These are phyloP conservation scores for Fusarium sp. DNA, from an alignment of 2,329 filamentous ascomycete species.

Conservation along the genomic window DNA sequence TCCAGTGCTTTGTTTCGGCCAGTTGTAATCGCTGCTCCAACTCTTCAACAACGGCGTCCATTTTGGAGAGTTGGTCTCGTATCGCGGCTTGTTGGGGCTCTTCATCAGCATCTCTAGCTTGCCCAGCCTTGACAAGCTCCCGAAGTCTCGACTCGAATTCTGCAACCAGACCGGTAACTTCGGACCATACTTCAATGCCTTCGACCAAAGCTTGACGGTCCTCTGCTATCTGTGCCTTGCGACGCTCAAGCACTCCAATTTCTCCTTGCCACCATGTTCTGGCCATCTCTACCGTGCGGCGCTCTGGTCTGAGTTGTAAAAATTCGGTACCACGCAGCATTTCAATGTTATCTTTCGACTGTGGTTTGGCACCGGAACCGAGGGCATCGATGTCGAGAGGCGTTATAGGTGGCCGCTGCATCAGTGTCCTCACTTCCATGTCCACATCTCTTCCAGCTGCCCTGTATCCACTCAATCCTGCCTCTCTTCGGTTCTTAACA, in stretches of 20 bases:
- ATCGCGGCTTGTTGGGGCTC: constrained; percentile 58
- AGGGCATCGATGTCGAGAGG: constrained; percentile 67
- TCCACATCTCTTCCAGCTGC: constrained; percentile 78
- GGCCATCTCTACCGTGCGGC: constrained; percentile 79
- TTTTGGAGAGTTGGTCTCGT: constrained; percentile 65
- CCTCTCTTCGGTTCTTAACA: constrained; percentile 76
- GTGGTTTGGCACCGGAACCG: constrained; percentile 27
- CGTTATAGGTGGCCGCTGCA: constrained; percentile 70
- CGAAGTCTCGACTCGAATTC: constrained; percentile 77
- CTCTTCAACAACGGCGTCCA: constrained; percentile 69
- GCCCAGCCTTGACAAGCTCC: constrained; percentile 63
- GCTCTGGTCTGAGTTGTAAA: constrained; percentile 72
- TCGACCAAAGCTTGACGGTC: constrained; percentile 78
- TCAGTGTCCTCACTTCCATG: constrained; percentile 70
- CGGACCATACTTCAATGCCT: constrained; percentile 77
- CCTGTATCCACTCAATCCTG: constrained; percentile 79
- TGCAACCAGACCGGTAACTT: constrained; percentile 71
- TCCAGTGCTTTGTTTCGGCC: constrained; percentile 78
- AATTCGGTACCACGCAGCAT: constrained; percentile 67
- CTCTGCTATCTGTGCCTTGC: constrained; percentile 69
- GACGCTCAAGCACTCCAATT: constrained; percentile 67
- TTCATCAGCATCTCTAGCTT: constrained; percentile 52
- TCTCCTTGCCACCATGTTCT: constrained; percentile 80
- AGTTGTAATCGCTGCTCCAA: constrained; percentile 69
- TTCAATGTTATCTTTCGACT: constrained; percentile 32